phyloP scores from a whole-genome alignment of 495 filamentous ascomycete genomes.

The Apodospora peruviana region DNA sequence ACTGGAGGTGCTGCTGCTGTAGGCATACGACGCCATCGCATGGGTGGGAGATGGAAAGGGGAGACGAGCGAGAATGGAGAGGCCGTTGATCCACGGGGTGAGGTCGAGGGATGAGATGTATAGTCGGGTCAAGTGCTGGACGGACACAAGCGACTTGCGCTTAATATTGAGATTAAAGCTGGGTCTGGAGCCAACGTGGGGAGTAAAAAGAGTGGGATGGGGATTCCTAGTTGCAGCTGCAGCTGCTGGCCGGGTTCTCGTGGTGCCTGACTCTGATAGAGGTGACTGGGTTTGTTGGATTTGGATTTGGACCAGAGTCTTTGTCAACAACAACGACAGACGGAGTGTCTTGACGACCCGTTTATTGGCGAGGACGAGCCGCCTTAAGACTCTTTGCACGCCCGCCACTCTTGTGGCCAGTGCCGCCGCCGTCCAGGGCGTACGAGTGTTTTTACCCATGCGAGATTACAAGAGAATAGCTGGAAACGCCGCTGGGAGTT shows the following conservation, averaged over 20 bases:
- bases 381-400: slow-evolving; percentile 8
- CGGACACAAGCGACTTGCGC: not conserved
- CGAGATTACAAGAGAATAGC: not conserved
- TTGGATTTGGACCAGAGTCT: slow-evolving; percentile 12
- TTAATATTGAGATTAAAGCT: not conserved
- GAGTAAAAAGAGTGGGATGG: slow-evolving; percentile 2
- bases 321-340: slow-evolving; percentile 9
- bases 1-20: slow-evolving; percentile 31
- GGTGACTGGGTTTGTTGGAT: too few relatives aligned
- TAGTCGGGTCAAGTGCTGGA: slow-evolving; percentile 10
- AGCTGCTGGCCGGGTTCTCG: not conserved
- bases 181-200: not conserved
- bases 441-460: slow-evolving; percentile 6
- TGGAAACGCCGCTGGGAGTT: slow-evolving; percentile 4
- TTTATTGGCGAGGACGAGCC: slow-evolving; percentile 7
- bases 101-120: slow-evolving; percentile 19
- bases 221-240: slow-evolving; percentile 8
- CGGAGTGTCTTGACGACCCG: slow-evolving; percentile 2
- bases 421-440: slow-evolving; percentile 4
- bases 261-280: too few relatives aligned
- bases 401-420: not conserved
- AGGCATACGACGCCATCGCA: slow-evolving; percentile 48
- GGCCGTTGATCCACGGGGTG: slow-evolving; percentile 18
- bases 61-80: slow-evolving; percentile 11
- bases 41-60: slow-evolving; percentile 16